phyloP scores from a whole-genome alignment of 257 asterid genomes.

The Gentiana dahurica region DNA sequence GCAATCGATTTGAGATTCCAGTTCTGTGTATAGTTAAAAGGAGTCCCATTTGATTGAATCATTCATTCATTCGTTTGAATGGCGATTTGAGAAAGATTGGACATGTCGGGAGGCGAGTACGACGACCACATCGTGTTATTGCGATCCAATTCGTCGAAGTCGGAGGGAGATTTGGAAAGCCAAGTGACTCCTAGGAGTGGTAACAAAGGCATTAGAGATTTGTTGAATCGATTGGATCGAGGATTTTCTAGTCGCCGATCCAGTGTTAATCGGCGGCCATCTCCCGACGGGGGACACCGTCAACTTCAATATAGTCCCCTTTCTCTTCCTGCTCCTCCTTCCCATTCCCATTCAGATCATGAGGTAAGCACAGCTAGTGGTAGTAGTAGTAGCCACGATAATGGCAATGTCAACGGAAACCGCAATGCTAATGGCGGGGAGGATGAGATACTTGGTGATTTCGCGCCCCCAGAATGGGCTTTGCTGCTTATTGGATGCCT shows the following conservation, averaged over 20 bases:
- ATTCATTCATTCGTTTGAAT: constrained; percentile 1
- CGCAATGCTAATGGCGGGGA: constrained; percentile 20
- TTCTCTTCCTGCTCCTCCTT: constrained; percentile 22
- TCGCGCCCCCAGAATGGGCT: constrained; percentile 99
- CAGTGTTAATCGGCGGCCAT: constrained; percentile 11
- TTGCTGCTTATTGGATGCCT: constrained; percentile 84
- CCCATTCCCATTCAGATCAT: constrained; percentile 32
- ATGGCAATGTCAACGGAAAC: constrained; percentile 6
- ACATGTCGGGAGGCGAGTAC: constrained; percentile 39
- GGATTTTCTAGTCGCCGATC: constrained; percentile 26
- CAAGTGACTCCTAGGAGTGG: constrained; percentile 31
- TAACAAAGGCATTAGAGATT: constrained; percentile 30
- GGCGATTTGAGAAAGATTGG: constrained; percentile 3
- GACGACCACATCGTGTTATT: constrained; percentile 40
- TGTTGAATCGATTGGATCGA: constrained; percentile 32
- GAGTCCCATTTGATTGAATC: no score
- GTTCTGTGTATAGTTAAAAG: no score
- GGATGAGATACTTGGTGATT: constrained; percentile 62
- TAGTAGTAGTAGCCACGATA: not conserved
- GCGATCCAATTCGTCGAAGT: constrained; percentile 43
- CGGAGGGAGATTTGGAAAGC: constrained; percentile 65
- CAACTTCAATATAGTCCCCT: not conserved
- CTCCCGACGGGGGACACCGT: constrained; percentile 7
- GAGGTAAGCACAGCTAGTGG: constrained; percentile 6
- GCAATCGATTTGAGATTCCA: no score